Percentiles rank a stretch among this genome's conserved stretches.
phyloP scores from a whole-genome alignment of 2,329 filamentous ascomycete genomes.

The Harringtonia aguacate region DNA sequence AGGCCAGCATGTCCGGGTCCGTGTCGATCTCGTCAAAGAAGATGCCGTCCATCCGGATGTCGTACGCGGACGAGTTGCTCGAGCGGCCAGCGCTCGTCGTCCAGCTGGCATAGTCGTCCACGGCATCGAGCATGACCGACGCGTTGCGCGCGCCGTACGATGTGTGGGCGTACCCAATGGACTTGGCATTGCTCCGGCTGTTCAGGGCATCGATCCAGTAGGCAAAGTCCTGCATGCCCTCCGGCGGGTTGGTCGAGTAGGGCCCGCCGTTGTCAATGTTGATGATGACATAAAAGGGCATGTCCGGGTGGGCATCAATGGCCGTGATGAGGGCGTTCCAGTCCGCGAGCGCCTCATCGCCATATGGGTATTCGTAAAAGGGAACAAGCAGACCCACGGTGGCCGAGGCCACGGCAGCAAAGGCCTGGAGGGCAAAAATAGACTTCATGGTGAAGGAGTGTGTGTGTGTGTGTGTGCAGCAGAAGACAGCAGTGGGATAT shows the following conservation, averaged over 20 bases:
- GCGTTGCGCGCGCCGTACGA: conserved; percentile 2
- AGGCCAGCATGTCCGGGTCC: conserved; percentile 2
- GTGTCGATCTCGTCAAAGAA: conserved; percentile 13
- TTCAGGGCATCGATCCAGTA: conserved; percentile 7
- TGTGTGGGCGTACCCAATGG: conserved; percentile 12
- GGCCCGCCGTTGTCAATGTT: conserved; percentile 10
- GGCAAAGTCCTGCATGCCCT: conserved; percentile 7
- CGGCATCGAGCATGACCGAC: conserved; percentile 1
- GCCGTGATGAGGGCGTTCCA: conserved; percentile 11
- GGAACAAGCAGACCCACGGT: conserved; percentile 11
- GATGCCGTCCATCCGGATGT: conserved; percentile 11
- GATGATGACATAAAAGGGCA: conserved; percentile 12
- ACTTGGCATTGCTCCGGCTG: conserved; percentile 7
- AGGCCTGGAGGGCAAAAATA: neutral
- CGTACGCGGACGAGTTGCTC: conserved; percentile 3
- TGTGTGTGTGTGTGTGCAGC: too few species aligned
- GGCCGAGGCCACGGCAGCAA: conserved; percentile 16
- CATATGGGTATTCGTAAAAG: conserved; percentile 13
- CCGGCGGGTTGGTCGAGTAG: conserved; percentile 7
- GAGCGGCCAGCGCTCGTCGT: conserved; percentile 4
- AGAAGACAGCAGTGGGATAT: neutral
- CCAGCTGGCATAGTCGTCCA: conserved; percentile 10
- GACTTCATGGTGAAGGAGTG: conserved; percentile 1
- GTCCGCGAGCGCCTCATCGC: conserved; percentile 6
- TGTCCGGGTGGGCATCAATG: conserved; percentile 9